Evolutionary conservation across 331 rosid species (phyloP).

Genomic region (Phaseolus coccineus): DNA sequence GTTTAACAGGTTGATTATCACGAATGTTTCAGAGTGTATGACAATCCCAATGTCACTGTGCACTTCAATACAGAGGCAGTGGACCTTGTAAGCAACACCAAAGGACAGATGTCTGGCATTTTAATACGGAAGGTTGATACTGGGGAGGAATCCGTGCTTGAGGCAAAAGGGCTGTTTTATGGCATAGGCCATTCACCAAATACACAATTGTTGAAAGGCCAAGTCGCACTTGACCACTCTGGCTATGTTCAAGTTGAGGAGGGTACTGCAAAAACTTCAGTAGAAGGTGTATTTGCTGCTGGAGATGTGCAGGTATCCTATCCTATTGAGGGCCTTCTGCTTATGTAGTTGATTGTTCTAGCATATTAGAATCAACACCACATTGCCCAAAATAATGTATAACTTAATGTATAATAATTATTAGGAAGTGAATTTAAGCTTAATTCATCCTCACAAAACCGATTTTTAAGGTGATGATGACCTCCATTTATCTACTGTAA

Average conservation of each 20-base stretch:
- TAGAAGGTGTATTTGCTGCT: slow-evolving; percentile 96
- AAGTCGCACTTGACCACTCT: slow-evolving; percentile 80
- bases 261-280: slow-evolving; percentile 86
- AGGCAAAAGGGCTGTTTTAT: slow-evolving; percentile 90
- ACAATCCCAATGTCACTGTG: slow-evolving; percentile 86
- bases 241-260: slow-evolving; percentile 85
- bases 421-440: too few species aligned
- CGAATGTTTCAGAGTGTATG: slow-evolving; percentile 99
- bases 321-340: slow-evolving; percentile 31
- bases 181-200: slow-evolving; percentile 95
- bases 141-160: slow-evolving; percentile 78
- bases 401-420: too few species aligned
- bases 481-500: too few species aligned
- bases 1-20: slow-evolving; percentile 99
- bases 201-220: slow-evolving; percentile 83
- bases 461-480: too few species aligned
- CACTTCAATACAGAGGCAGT: slow-evolving; percentile 90
- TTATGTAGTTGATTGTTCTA: slow-evolving; percentile 18
- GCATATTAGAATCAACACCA: not conserved
- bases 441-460: too few species aligned
- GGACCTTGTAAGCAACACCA: slow-evolving; percentile 84
- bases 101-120: slow-evolving; percentile 92
- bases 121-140: slow-evolving; percentile 70
- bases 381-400: too few species aligned
- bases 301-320: slow-evolving; percentile 98